Base-by-base conservation (phyloP, 2,329 filamentous ascomycete genomes). In the Epichloe scottii region DNA sequence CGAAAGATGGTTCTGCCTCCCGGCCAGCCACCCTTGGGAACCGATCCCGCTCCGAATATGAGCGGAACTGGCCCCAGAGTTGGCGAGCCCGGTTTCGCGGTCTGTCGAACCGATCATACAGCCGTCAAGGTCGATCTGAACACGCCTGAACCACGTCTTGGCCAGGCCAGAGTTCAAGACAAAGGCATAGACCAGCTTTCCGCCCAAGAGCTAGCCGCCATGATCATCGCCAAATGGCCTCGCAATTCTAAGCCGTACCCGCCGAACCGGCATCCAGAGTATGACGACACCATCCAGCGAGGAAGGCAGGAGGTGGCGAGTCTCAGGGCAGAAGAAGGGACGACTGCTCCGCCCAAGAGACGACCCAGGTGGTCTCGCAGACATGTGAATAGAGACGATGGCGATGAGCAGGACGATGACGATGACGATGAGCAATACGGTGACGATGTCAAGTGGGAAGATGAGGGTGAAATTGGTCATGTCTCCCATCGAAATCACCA, bases 101-200 rank as follows among this genome's bases (percentile, higher is more conserved):
- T 19, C 19, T 19, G 19, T 2, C 19, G 19, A 19, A 19, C 19
- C 19, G 19, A 19, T 19, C 2, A 19, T 19, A 19, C 19, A 19
- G 19, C 19, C 19, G 19, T 19, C 19, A 3, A 19, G 19, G 19
- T 23, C 21, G 21, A 23, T 23, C 21, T 4, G 21, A 23, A 23
- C 21, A 4, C 21, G 21, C 21, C 21, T 23, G 3, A 23, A 23
- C 21, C 1, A 34, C 6, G 10, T 8, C 19, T 23, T n/a, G 30
- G 33, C 7, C 30, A 46, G 17, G 12, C 14, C n/a, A 19, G 38
- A 35, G 46, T 48, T 4, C 46, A 48, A 35, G 46, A 48, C 46
- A 48, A 42, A 39, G 40, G 17, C 33, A 44, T 50, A 15, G 17
- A 30, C 48, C 48, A 50, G 35, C 49, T 50, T 3, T 37, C 41